These are phyloP conservation scores for Salix brachista DNA, from an alignment of 345 rosid species.

Conservation along the genomic window DNA sequence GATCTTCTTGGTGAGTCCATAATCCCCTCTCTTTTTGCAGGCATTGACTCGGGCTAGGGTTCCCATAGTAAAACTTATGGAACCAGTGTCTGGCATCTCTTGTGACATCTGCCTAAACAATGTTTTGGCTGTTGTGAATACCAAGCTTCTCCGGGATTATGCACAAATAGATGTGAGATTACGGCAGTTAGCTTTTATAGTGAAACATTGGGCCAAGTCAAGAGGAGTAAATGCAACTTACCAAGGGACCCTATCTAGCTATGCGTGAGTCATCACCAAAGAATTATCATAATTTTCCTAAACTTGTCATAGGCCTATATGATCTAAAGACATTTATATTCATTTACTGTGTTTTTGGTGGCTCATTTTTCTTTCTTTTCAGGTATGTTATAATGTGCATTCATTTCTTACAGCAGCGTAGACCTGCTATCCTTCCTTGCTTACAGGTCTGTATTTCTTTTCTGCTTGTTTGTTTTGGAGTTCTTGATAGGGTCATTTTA, in stretches of 20 bases:
- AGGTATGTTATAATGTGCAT: constrained; percentile 98
- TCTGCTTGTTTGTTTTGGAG: not conserved
- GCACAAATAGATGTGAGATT: constrained; percentile 73
- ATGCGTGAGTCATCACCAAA: constrained; percentile 67
- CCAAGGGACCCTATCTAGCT: constrained; percentile 96
- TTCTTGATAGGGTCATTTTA: not conserved
- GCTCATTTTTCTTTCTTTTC: constrained; percentile 21
- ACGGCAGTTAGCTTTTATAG: constrained; percentile 78
- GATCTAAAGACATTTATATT: not conserved
- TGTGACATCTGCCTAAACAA: constrained; percentile 96
- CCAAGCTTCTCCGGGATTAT: constrained; percentile 88
- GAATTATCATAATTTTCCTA: constrained; percentile 5
- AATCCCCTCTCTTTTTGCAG: constrained; percentile 31
- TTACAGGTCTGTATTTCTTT: constrained; percentile 56
- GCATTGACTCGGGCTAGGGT: constrained; percentile 92
- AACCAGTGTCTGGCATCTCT: constrained; percentile 86
- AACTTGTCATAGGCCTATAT: not conserved
- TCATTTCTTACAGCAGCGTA: constrained; percentile 84
- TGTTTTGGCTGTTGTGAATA: constrained; percentile 89
- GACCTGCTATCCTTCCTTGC: constrained; percentile 93
- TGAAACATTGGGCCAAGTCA: constrained; percentile 97
- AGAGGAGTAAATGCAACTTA: constrained; percentile 92
- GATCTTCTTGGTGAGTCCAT: not conserved
- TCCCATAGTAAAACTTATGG: constrained; percentile 96
- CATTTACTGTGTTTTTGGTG: not conserved